Evolutionary conservation across 192 early-diverging fungal genomes (phyloP), one percentile per base, ranked within the genome.

Genomic region (Obelidium mucronatum): DNA sequence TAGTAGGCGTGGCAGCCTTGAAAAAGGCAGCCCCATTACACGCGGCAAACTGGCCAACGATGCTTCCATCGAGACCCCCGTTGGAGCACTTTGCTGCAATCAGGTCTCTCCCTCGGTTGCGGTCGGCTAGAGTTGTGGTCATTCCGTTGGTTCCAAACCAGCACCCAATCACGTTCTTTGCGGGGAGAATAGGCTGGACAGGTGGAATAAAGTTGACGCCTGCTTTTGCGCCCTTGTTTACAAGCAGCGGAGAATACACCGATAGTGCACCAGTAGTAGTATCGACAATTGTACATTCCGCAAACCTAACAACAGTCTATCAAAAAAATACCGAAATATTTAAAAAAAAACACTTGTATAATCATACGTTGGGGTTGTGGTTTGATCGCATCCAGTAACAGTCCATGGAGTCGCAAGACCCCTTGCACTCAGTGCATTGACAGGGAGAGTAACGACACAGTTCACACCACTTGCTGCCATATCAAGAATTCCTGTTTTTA

Each of bases 141-240:
- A 56, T 69, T 30, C 59, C 78, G 55, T 84, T 84, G 22, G 83
- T 77, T 37, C 83, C 83, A 61, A 84, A 82, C 80, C 80, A 82
- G 35, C 77, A 75, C 11, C 75, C 80, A 33, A 84, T 80, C 36
- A 80, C 67, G 1, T 71, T 58, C 22, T 75, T 76, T 26, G 77
- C 48, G 26, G 83, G 79, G 30, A 84, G 74, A 26, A 35, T 84
- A 1, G 78, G 77, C 6, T 56, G 54, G 33, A 69, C 70, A 34
- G 83, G 83, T 11, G 72, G 69, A 26, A 83, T 63, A 35, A 77
- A 74, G 73, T 74, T 63, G 5, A 24, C 44, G n/a, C n/a, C n/a
- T n/a, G n/a, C n/a, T n/a, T n/a, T n/a, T 40, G 78, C 59, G 39
- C 83, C 83, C 6, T 70, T 67, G 67, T 77, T 82, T 31, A 84